Evolutionary conservation across 352 stramenopile genomes (phyloP).

Genomic region (Pythium graminicola): DNA sequence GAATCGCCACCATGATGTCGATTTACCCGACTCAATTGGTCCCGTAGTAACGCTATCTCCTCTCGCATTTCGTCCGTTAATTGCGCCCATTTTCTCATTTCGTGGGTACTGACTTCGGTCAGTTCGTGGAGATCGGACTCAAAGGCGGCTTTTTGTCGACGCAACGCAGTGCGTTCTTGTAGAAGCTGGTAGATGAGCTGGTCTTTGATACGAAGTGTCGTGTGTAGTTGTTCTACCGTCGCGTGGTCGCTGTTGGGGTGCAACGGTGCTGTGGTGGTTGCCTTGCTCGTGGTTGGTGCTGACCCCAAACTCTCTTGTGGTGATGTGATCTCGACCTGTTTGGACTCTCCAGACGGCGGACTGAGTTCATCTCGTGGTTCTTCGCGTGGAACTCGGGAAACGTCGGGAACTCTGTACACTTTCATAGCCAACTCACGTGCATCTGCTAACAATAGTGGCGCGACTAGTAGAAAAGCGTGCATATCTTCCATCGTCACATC

Average conservation of each 20-base stretch:
- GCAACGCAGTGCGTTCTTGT: slow-evolving; percentile 51
- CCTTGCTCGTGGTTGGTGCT: no score
- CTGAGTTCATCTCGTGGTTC: not conserved
- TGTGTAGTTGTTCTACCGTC: slow-evolving; percentile 16
- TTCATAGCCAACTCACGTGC: slow-evolving; percentile 53
- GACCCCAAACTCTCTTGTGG: not conserved
- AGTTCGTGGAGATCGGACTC: slow-evolving; percentile 57
- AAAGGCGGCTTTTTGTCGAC: slow-evolving; percentile 38
- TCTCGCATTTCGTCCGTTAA: slow-evolving; percentile 79
- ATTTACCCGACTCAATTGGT: slow-evolving; percentile 11
- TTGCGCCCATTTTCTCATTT: slow-evolving; percentile 79
- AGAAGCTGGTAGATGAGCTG: slow-evolving; percentile 80
- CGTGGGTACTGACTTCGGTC: slow-evolving; percentile 57
- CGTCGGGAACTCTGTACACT: slow-evolving; percentile 18
- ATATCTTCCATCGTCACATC: slow-evolving; percentile 39
- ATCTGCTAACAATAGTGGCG: slow-evolving; percentile 30
- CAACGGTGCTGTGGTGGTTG: no score
- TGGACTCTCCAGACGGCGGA: not conserved
- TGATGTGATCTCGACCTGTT: not conserved
- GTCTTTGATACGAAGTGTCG: slow-evolving; percentile 62
- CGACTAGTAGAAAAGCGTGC: slow-evolving; percentile 33
- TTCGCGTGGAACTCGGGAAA: not conserved
- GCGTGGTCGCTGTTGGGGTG: not conserved
- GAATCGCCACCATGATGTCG: not conserved
- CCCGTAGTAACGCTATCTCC: slow-evolving; percentile 62